Conservation (phyloP, 805 yeast species). For the Candida ficus region DNA sequence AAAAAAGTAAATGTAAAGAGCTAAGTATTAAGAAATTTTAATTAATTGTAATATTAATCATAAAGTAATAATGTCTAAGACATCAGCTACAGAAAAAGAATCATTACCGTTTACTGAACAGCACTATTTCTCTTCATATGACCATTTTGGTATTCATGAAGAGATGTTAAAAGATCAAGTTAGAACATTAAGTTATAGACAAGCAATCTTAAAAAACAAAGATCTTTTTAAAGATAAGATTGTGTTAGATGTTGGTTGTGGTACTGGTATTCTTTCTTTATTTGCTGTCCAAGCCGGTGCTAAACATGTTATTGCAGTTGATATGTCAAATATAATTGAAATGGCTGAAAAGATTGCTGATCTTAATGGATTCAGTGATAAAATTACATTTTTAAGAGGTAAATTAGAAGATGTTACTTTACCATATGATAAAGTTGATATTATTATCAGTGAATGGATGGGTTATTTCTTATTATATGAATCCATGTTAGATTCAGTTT, state of each 20-base stretch:
- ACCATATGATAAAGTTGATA: slow-evolving; percentile 87
- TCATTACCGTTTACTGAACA: slow-evolving; percentile 72
- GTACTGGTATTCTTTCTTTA: slow-evolving; percentile 96
- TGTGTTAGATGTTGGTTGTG: slow-evolving; percentile 97
- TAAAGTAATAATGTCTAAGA: slow-evolving; percentile 7
- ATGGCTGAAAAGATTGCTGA: slow-evolving; percentile 90
- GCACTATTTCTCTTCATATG: slow-evolving; percentile 93
- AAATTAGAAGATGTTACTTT: slow-evolving; percentile 88
- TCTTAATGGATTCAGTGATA: slow-evolving; percentile 78
- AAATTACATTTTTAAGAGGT: slow-evolving; percentile 85
- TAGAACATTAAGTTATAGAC: slow-evolving; percentile 86
- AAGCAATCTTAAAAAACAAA: slow-evolving; percentile 86
- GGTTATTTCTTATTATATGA: slow-evolving; percentile 95
- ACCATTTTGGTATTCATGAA: slow-evolving; percentile 96
- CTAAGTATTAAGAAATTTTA: no score
- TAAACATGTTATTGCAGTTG: slow-evolving; percentile 94
- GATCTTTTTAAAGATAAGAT: slow-evolving; percentile 87
- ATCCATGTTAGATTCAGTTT: slow-evolving; percentile 95
- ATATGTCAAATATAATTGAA: slow-evolving; percentile 92
- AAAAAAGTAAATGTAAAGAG: no score
- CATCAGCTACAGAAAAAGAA: slow-evolving; percentile 63
- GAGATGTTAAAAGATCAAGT: slow-evolving; percentile 97
- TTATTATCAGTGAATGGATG: slow-evolving; percentile 98
- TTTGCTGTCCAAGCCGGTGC: slow-evolving; percentile 99
- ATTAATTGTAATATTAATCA: not conserved